Percentiles rank a stretch among this genome's conserved stretches.
These are phyloP conservation scores for Tricholoma hemisulphureum DNA, from an alignment of 768 basidiomycete genomes.

Conservation along the genomic window DNA sequence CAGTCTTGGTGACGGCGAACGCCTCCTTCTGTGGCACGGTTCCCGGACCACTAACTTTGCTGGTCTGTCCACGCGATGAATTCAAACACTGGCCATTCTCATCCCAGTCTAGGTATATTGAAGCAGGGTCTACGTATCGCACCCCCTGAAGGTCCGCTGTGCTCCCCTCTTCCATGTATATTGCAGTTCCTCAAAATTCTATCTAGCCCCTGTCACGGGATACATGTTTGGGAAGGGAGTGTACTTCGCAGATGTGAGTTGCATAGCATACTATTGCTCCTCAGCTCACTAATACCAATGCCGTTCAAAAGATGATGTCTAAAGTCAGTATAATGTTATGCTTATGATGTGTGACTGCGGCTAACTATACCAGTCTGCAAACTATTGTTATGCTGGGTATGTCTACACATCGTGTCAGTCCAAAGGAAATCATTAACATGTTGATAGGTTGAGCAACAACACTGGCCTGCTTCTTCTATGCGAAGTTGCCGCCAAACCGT, in stretches of 20 bases:
- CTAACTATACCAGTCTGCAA: conserved; percentile 42
- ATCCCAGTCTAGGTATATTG: conserved; percentile 44
- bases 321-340: conserved; percentile 42
- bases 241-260: conserved; percentile 59
- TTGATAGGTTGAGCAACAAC: conserved; percentile 44
- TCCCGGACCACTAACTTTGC: conserved; percentile 64
- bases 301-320: conserved; percentile 53
- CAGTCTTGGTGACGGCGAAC: conserved; percentile 44
- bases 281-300: background rate
- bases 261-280: background rate
- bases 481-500: conserved; percentile 58
- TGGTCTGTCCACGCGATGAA: conserved; percentile 27
- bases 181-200: background rate
- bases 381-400: conserved; percentile 52
- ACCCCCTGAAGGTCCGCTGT: conserved; percentile 55
- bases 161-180: background rate
- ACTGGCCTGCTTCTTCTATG: conserved; percentile 59
- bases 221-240: conserved; percentile 71
- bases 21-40: conserved; percentile 63
- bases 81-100: background rate
- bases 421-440: conserved; percentile 3
- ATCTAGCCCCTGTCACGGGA: conserved; percentile 48
- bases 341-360: background rate
- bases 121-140: conserved; percentile 64
- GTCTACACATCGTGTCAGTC: conserved; percentile 15